A percentile compares a stretch with the other conserved stretches of the same genome.
Evolutionary conservation across 192 early-diverging fungal genomes (phyloP).

Genomic region (Chytriomyces sp.): DNA sequence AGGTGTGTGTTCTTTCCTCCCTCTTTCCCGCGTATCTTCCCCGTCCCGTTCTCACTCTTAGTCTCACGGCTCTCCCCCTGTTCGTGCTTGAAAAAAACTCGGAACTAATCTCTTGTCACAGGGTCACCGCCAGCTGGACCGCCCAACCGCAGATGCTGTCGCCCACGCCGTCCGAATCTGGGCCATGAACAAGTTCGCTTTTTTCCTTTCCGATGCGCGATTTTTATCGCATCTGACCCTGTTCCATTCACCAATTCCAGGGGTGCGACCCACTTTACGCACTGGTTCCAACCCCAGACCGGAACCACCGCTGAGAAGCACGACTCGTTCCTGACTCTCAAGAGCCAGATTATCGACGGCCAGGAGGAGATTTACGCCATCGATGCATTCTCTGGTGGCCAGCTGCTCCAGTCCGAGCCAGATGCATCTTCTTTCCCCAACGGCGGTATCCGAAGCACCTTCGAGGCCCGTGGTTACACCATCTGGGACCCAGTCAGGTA

Average conservation of each 20-base stretch:
- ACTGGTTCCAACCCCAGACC: conserved; percentile 99
- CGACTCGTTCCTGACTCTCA: conserved; percentile 94
- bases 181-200: conserved; percentile 81
- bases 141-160: conserved; percentile 95
- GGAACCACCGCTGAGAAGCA: conserved; percentile 99
- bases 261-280: conserved; percentile 98
- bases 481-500: conserved; percentile 94
- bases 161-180: conserved; percentile 98
- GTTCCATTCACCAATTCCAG: conserved; percentile 38
- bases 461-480: conserved; percentile 99
- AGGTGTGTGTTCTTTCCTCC: conserved; percentile 43
- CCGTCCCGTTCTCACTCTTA: too few species aligned
- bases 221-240: background rate
- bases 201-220: background rate
- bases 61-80: too few species aligned
- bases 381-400: conserved; percentile 95
- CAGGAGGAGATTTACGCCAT: conserved; percentile 89
- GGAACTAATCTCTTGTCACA: conserved; percentile 37
- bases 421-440: conserved; percentile 99
- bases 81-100: too few species aligned
- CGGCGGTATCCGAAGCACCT: conserved; percentile 96
- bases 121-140: conserved; percentile 87
- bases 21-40: background rate
- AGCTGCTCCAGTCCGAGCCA: conserved; percentile 98
- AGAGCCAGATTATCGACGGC: conserved; percentile 77